phyloP scores from a whole-genome alignment of 2,329 filamentous ascomycete species.

The Simplicillium sp. region DNA sequence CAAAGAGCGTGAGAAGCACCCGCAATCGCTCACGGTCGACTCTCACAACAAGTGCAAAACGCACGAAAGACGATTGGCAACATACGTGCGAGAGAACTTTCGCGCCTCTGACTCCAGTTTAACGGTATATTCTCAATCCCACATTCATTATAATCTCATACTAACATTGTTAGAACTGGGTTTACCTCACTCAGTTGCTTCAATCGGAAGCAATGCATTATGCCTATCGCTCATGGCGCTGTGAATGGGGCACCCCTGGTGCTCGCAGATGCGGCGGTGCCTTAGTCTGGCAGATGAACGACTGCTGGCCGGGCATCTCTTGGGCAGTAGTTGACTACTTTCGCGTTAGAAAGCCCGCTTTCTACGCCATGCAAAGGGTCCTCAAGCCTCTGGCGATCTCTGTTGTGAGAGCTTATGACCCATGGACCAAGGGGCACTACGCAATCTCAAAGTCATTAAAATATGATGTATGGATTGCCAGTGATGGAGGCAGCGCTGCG shows the following conservation, averaged over 20 bases:
- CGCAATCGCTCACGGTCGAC: conserved; percentile 64
- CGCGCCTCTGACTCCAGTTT: conserved; percentile 30
- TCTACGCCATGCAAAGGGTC: conserved; percentile 41
- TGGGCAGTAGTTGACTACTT: conserved; percentile 59
- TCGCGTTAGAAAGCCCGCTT: conserved; percentile 54
- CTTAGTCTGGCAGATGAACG: conserved; percentile 61
- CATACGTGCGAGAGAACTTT: conserved; percentile 71
- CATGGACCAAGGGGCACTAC: conserved; percentile 26
- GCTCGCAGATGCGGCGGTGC: conserved; percentile 53
- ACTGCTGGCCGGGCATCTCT: conserved; percentile 58
- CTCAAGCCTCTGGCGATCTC: conserved; percentile 51
- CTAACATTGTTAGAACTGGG: too few relatives aligned
- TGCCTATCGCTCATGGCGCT: conserved; percentile 47
- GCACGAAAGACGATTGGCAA: conserved; percentile 64
- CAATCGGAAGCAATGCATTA: conserved; percentile 42
- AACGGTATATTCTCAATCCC: too few relatives aligned
- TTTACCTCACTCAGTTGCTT: conserved; percentile 45
- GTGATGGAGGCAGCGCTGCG: conserved; percentile 3
- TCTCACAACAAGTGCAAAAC: conserved; percentile 79
- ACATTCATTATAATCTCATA: too few relatives aligned
- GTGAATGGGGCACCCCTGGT: conserved; percentile 50
- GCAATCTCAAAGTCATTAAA: conserved; percentile 13
- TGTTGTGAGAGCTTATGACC: conserved; percentile 32
- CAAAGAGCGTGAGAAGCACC: conserved; percentile 37
- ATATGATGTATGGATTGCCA: conserved; percentile 36